These are phyloP conservation scores for Magnolia officinalis DNA, from an alignment of 164 flowering plant species.

Conservation along the genomic window DNA sequence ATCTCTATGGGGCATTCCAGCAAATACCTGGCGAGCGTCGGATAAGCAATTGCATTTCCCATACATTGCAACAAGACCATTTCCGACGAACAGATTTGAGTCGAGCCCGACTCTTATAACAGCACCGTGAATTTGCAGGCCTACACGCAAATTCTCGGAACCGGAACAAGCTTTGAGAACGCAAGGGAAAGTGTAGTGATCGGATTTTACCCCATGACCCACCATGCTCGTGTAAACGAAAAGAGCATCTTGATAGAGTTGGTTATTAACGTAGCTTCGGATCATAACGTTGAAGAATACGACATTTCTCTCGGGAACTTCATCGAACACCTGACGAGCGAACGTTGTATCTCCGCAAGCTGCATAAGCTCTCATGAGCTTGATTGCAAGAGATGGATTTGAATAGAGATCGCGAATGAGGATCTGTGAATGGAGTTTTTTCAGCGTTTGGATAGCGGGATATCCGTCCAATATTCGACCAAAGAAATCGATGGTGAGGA, in stretches of 20 bases:
- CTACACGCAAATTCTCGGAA: constrained; percentile 8
- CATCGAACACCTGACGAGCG: constrained; percentile 10
- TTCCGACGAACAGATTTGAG: constrained; percentile 9
- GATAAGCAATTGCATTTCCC: constrained; percentile 7
- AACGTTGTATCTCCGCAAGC: constrained; percentile 1
- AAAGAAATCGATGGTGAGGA: background rate
- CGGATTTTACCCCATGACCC: constrained; percentile 1
- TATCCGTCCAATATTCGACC: constrained; percentile 10
- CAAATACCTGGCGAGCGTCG: constrained; percentile 8
- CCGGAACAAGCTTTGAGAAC: constrained; percentile 18
- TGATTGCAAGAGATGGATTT: constrained; percentile 10
- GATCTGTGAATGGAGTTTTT: constrained; percentile 10
- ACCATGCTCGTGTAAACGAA: constrained; percentile 5
- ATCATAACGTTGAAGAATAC: constrained; percentile 19
- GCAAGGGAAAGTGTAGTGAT: constrained; percentile 19
- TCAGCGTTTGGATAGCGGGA: background rate
- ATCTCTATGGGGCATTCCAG: constrained; percentile 11
- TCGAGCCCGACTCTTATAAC: constrained; percentile 9
- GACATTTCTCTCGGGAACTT: constrained; percentile 7
- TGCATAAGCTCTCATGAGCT: constrained; percentile 16
- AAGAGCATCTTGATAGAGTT: constrained; percentile 12
- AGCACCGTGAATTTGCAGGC: constrained; percentile 10
- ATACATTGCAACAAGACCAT: constrained; percentile 11
- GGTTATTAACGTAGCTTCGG: constrained; percentile 16
- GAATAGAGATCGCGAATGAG: background rate